A percentile compares a stretch with the other conserved stretches of the same genome.
Evolutionary conservation across 441 rosid genomes (phyloP).

Genomic region (Corymbia citriodora): DNA sequence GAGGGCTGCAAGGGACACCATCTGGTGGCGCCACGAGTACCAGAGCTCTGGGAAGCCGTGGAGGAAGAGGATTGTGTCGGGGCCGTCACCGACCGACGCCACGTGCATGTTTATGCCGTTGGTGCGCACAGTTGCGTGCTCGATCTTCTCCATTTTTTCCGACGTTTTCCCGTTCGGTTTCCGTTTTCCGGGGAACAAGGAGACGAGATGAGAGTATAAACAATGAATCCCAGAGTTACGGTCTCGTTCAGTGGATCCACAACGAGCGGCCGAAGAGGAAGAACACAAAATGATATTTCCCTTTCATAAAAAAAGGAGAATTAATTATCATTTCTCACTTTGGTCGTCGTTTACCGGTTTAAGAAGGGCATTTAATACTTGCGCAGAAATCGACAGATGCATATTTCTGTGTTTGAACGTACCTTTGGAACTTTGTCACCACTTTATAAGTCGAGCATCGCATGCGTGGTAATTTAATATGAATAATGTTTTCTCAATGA

Average conservation of each 20-base stretch:
- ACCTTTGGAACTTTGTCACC: background rate
- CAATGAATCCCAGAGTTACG: no score
- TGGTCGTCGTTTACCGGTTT: background rate
- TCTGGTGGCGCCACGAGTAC: slow-evolving; percentile 68
- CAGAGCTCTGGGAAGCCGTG: slow-evolving; percentile 70
- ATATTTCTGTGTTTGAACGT: background rate
- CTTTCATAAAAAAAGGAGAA: background rate
- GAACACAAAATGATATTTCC: background rate
- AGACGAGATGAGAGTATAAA: background rate
- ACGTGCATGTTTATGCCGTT: slow-evolving; percentile 55
- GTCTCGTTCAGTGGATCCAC: no score
- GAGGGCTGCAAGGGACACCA: slow-evolving; percentile 35
- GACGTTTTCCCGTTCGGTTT: background rate
- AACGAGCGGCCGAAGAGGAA: background rate
- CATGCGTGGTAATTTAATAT: background rate
- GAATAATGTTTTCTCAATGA: background rate
- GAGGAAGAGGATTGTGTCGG: slow-evolving; percentile 42
- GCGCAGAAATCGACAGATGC: background rate
- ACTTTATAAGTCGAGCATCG: background rate
- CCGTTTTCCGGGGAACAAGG: background rate
- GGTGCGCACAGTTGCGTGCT: slow-evolving; percentile 38
- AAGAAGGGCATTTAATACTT: background rate
- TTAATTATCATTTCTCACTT: no score
- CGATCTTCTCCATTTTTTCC: slow-evolving; percentile 47
- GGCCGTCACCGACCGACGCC: slow-evolving; percentile 47